Base-by-base conservation (phyloP, 2,329 filamentous ascomycete genomes). In the Massarina eburnea region DNA sequence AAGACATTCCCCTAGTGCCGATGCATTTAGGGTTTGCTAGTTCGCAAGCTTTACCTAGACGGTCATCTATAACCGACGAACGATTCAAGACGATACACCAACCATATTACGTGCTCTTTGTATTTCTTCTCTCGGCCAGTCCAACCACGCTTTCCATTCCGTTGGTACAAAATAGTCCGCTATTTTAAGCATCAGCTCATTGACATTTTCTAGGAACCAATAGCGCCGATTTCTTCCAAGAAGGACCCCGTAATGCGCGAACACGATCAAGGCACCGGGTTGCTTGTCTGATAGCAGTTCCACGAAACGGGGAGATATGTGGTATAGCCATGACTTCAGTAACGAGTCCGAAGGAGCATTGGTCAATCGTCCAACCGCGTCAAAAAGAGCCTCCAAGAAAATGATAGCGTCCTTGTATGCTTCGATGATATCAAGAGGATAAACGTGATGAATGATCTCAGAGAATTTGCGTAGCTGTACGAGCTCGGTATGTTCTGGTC, bases 191-290 rank as follows among this genome's bases (percentile, higher is more conserved):
- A 57, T 49, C 42, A 45, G 40, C 22, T 54, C 52, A 14, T 51
- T 45, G 10, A 39, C 34, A 1, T 52, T 52, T 15, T 51, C 45
- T 12, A 55, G 12, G 34, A 48, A 57, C 54, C 54, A 57, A 33
- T 53, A 54, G 17, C 45, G 45, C 17, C 26, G 26, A 30, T 45
- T 34, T 19, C 38, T 46, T 5, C 22, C 26, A 10, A 67, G 33
- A n/a, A 65, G 39, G 19, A 66, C 58, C 27, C 55, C 62, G 41
- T 58, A 66, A 44, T 66, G 57, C 4, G 61, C 61, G 22, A 67
- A 51, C 15, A 67, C 60, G 22, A 66, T 54, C 38, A 67, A 42
- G 15, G 59, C 57, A 3, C 55, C 48, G 6, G 59, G 58, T 29
- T 61, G 53, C 37, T 51, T 51, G 27, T 52, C 45, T 8, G 45